These are phyloP conservation scores for Cladorrhinum sp. DNA, from an alignment of 2,329 filamentous ascomycete species.

Conservation along the genomic window DNA sequence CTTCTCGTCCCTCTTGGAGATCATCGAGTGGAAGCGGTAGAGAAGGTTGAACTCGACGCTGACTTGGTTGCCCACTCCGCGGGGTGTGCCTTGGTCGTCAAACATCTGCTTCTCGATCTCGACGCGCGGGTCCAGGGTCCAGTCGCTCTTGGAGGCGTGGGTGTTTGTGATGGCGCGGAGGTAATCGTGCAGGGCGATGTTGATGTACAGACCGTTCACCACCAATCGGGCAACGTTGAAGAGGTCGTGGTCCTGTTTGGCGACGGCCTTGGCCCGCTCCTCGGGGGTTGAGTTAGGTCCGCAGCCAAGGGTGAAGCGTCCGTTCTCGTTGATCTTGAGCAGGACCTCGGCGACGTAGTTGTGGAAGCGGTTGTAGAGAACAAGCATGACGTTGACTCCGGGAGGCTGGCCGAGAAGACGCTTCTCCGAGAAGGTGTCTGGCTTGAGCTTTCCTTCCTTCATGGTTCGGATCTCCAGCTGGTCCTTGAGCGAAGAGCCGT, in stretches of 20 bases:
- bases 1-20: conserved; percentile 57
- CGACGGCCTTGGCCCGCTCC: conserved; percentile 26
- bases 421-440: conserved; percentile 66
- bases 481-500: conserved; percentile 63
- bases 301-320: conserved; percentile 52
- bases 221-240: conserved; percentile 57
- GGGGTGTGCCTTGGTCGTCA: conserved; percentile 44
- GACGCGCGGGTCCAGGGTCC: conserved; percentile 62
- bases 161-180: conserved; percentile 59
- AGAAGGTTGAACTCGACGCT: conserved; percentile 67
- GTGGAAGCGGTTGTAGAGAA: conserved; percentile 69
- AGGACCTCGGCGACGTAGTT: conserved; percentile 63
- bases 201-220: conserved; percentile 52
- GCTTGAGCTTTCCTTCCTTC: conserved; percentile 66
- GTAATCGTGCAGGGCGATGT: conserved; percentile 58
- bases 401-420: conserved; percentile 64
- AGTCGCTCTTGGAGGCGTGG: conserved; percentile 56
- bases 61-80: conserved; percentile 64
- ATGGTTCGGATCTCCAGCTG: conserved; percentile 62
- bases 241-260: conserved; percentile 49
- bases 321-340: conserved; percentile 63
- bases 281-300: conserved; percentile 20
- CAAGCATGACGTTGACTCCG: conserved; percentile 63
- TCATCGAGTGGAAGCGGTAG: conserved; percentile 63
- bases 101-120: conserved; percentile 48